Conservation (phyloP, 345 rosid genomes). For the Sonneratia alba region DNA sequence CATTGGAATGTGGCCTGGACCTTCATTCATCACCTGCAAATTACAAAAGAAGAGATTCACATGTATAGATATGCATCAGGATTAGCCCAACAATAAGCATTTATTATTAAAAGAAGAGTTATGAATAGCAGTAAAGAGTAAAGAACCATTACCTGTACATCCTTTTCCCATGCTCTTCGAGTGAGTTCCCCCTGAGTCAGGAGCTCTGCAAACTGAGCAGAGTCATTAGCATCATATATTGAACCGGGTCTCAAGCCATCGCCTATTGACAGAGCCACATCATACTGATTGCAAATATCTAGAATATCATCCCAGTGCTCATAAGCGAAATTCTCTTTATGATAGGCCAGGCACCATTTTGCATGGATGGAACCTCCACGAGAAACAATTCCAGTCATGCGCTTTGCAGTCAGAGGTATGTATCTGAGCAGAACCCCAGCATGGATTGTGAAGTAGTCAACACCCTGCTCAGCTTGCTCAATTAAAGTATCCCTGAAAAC, state of each 20-base stretch:
- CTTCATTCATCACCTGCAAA: constrained; percentile 96
- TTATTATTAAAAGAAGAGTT: not conserved
- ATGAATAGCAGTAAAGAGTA: not conserved
- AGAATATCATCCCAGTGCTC: constrained; percentile 99
- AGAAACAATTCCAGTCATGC: constrained; percentile 96
- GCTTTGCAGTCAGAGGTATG: constrained; percentile 87
- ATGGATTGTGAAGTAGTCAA: constrained; percentile 94
- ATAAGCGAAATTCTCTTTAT: constrained; percentile 93
- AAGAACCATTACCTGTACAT: constrained; percentile 66
- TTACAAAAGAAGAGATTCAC: not conserved
- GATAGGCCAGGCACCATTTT: constrained; percentile 94
- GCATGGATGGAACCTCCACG: constrained; percentile 99
- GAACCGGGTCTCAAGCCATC: constrained; percentile 98
- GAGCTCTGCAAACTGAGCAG: constrained; percentile 98
- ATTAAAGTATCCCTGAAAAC: constrained; percentile 81
- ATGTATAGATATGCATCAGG: not conserved
- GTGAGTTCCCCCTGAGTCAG: constrained; percentile 97
- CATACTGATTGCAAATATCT: constrained; percentile 91
- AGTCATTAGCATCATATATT: constrained; percentile 94
- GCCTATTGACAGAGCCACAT: constrained; percentile 88
- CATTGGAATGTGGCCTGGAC: constrained; percentile 91
- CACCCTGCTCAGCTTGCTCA: constrained; percentile 99
- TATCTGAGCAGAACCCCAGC: constrained; percentile 87
- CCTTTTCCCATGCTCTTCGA: constrained; percentile 96
- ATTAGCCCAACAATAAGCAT: not conserved